Base-by-base conservation (phyloP, 306 rosid species). In the Sindora glabra region DNA sequence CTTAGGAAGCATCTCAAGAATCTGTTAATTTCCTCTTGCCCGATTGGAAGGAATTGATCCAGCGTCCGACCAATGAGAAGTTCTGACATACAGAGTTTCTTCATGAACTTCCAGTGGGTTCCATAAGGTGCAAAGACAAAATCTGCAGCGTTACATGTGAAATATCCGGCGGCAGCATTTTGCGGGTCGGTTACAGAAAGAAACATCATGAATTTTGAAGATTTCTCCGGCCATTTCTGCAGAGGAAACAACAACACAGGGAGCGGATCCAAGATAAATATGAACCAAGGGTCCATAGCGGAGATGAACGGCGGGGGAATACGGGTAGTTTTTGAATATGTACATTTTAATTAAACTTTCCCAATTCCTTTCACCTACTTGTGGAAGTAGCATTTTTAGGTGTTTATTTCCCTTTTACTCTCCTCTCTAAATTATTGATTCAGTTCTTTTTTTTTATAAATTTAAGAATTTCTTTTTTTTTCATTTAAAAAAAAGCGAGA, bases 121-220 rank as follows among this genome's bases (percentile, higher is more conserved):
- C 85, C 87, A 24, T 86, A 86, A 1, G 90, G 84, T 3, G 81
- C 60, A 22, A 56, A 48, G 12, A 67, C 33, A 29, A 71, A 78
- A 54, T 84, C 90, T 0, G 87, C 58, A 0, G 74, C 69, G 5
- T 84, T 81, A 33, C 78, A 77, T n/a, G n/a, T 62, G n/a, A 86
- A 64, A 33, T 67, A 68, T 67, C 74, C 78, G 3, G 54, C 3
- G 44, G 69, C 66, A 7, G 61, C 63, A 24, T n/a, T 67, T 70
- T 0, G 40, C 57, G 0, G 90, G 86, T 0, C 85, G 70, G 42
- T 79, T 68, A 33, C 53, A 37, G 59, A 86, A 86, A 12, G 62
- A 53, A 2, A 56, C 52, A 56, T 86, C 78, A 24, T 70, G 59
- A 11, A 74, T 78, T 51, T 86, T 83, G 4, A 83, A 69, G 49